A percentile compares a stretch with the other conserved stretches of the same genome.
phyloP scores from a whole-genome alignment of 2,329 filamentous ascomycete genomes.

The Westerdykella ornata region DNA sequence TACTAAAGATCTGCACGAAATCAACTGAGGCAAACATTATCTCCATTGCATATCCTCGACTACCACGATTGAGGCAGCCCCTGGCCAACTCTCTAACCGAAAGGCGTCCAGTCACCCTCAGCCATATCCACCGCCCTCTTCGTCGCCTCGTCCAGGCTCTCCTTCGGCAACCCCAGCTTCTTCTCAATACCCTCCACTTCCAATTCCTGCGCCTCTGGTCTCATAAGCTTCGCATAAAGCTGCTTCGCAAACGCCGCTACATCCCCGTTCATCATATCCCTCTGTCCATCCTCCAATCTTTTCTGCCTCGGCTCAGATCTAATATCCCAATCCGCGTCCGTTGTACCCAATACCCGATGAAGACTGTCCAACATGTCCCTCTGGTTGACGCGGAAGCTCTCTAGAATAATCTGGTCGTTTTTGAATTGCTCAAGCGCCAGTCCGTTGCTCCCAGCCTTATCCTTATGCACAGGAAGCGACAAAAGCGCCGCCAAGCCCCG shows the following conservation, averaged over 20 bases:
- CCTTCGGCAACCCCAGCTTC: not conserved
- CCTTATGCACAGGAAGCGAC: constrained; percentile 33
- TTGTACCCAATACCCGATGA: constrained; percentile 52
- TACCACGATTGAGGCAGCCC: not conserved
- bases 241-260: constrained; percentile 40
- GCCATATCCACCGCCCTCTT: constrained; percentile 44
- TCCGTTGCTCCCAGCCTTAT: constrained; percentile 1
- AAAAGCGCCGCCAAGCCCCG: constrained; percentile 46
- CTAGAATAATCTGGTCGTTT: constrained; percentile 48
- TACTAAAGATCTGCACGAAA: too few species aligned
- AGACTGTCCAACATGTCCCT: constrained; percentile 59
- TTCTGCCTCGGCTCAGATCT: constrained; percentile 42
- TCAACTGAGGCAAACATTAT: too few species aligned
- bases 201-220: constrained; percentile 23
- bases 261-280: constrained; percentile 42
- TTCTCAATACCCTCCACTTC: constrained; percentile 6
- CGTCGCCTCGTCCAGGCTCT: constrained; percentile 41
- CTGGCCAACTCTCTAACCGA: not conserved
- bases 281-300: constrained; percentile 46
- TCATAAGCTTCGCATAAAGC: constrained; percentile 37
- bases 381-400: constrained; percentile 55
- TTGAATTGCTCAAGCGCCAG: constrained; percentile 38
- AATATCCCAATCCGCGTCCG: constrained; percentile 56
- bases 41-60: too few species aligned
- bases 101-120: constrained; percentile 18